Evolutionary conservation across 1,284 basidiomycete genomes (phyloP).

Genomic region (Ganoderma resinaceum): DNA sequence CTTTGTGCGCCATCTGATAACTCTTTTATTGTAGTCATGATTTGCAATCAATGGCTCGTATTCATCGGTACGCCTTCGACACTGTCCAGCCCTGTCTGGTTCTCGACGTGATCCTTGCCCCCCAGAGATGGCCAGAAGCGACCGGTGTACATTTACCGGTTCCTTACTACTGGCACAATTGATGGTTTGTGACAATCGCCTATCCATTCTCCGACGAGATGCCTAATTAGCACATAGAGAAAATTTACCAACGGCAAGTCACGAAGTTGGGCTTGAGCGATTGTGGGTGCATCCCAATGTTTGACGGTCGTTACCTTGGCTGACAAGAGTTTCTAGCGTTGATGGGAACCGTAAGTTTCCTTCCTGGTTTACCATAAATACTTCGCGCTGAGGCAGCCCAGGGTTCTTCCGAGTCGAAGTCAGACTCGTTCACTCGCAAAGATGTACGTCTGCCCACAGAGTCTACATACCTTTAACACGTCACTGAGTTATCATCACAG

Average conservation of each 20-base stretch:
- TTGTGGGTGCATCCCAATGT: slow-evolving; percentile 56
- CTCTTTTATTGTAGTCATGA: slow-evolving; percentile 72
- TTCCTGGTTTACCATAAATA: slow-evolving; percentile 1
- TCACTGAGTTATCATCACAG: slow-evolving; percentile 46
- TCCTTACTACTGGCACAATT: slow-evolving; percentile 84
- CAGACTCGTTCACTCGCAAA: slow-evolving; percentile 88
- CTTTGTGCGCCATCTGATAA: background rate
- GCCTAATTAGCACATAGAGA: slow-evolving; percentile 54
- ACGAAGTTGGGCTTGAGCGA: slow-evolving; percentile 94
- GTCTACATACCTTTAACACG: background rate
- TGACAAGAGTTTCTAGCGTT: slow-evolving; percentile 53
- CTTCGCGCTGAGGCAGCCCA: slow-evolving; percentile 38
- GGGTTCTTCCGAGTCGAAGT: slow-evolving; percentile 66
- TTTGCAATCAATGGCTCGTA: slow-evolving; percentile 97
- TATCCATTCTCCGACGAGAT: background rate
- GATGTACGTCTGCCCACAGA: slow-evolving; percentile 61
- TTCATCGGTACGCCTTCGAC: slow-evolving; percentile 76
- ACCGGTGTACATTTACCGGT: slow-evolving; percentile 92
- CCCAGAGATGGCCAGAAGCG: slow-evolving; percentile 92
- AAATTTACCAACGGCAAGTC: slow-evolving; percentile 91
- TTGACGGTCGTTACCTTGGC: background rate
- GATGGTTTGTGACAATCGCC: slow-evolving; percentile 55
- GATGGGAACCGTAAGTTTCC: slow-evolving; percentile 61
- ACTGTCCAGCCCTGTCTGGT: background rate
- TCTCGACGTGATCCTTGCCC: slow-evolving; percentile 5